Base-by-base conservation (phyloP, 148 eudicot genomes). In the Simmondsia chinensis region DNA sequence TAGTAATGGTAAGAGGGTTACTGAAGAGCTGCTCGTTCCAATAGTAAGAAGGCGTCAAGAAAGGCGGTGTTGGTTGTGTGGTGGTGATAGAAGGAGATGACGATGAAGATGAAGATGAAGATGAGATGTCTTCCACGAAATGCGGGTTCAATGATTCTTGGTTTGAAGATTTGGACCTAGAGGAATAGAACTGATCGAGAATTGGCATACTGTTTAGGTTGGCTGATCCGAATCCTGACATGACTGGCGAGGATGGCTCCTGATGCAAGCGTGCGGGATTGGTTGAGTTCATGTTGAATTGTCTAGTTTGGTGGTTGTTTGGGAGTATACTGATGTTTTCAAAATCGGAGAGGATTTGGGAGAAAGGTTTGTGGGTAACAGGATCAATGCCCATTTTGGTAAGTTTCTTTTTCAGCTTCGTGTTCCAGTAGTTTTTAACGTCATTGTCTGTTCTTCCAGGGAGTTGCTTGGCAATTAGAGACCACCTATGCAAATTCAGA, bases 391-490 rank as follows among this genome's bases (percentile, higher is more conserved):
- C 93, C 78, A 81, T 69, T 31, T 81, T 81, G 15, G 52, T 27
- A 0, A 89, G 93, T 71, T 79, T 89, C 71, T 89, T 89, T 57
- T 77, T 84, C 15, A 89, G 79, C 50, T 89, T 89, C 0, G 97
- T 84, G 64, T 84, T 89, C 97, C 95, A 89, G 64, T 84, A 75
- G 59, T 84, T 89, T 63, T 89, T 89, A 23, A 87, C 94, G 36
- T 82, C 96, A 37, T 87, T 82, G 51, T 87, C 96, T 33, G 94
- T 87, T 67, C 96, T 82, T 25, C 96, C 96, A 1, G 94, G 87
- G 3, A 87, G 62, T 31, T 64, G 73, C 55, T 72, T 65, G 6
- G 97, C 97, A 43, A 91, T 91, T 14, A 91, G 46, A 15, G 97
- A 91, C 97, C 95, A 91, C 69, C 96, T 82, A 21, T 29, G 54